phyloP scores from a whole-genome alignment of 176 grass and related monocot species.

The Juncus effusus region DNA sequence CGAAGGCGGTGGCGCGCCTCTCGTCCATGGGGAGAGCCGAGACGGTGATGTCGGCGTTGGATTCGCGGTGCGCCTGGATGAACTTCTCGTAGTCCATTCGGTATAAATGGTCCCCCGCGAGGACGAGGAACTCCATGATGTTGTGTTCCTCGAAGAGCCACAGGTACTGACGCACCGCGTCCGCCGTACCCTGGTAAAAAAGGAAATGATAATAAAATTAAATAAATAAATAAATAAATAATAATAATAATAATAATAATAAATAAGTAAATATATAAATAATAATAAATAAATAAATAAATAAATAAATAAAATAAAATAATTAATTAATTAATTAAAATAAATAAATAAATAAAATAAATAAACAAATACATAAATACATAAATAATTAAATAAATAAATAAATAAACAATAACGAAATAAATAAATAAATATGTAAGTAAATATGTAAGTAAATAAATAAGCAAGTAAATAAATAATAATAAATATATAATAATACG shows the following conservation, averaged over 20 bases:
- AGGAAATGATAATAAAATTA: slow-evolving; percentile 4
- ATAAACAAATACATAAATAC: too few relatives aligned
- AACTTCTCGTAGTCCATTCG: slow-evolving; percentile 98
- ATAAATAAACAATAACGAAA: too few relatives aligned
- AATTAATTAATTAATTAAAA: too few relatives aligned
- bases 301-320: too few relatives aligned
- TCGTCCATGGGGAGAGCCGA: slow-evolving; percentile 92
- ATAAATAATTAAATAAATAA: too few relatives aligned
- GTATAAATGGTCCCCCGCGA: slow-evolving; percentile 94
- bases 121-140: slow-evolving; percentile 85
- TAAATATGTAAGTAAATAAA: too few relatives aligned
- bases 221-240: background rate
- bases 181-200: slow-evolving; percentile 76
- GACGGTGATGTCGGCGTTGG: slow-evolving; percentile 86
- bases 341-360: too few relatives aligned
- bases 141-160: slow-evolving; percentile 98
- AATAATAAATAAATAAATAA: background rate
- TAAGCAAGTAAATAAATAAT: too few relatives aligned
- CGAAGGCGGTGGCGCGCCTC: slow-evolving; percentile 82
- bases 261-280: background rate
- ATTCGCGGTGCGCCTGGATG: slow-evolving; percentile 95
- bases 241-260: too few relatives aligned
- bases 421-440: too few relatives aligned
- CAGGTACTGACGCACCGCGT: slow-evolving; percentile 83
- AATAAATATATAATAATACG: too few relatives aligned